Conservation (phyloP, 305 asterid genomes). For the Plantago lanceolata region DNA sequence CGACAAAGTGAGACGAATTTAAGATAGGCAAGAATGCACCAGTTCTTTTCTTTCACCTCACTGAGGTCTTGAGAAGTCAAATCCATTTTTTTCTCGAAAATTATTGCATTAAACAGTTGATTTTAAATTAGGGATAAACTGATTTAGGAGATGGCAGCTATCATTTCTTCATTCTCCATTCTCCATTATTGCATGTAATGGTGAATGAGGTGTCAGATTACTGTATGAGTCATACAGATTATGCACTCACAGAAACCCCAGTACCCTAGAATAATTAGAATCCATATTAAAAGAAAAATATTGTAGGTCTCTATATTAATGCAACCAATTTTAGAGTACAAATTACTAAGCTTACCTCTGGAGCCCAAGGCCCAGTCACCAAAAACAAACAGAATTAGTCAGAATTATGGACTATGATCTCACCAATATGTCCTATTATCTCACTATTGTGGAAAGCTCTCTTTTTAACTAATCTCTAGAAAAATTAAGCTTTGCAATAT, state of each 20-base stretch:
- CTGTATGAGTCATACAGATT: slow-evolving; percentile 89
- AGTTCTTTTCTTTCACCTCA: slow-evolving; percentile 71
- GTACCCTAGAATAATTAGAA: slow-evolving; percentile 48
- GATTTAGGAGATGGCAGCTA: too few species aligned
- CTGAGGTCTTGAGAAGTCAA: slow-evolving; percentile 62
- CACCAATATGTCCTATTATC: too few species aligned
- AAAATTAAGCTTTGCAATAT: too few species aligned
- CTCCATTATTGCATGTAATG: slow-evolving; percentile 83
- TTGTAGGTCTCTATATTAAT: background rate
- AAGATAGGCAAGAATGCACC: slow-evolving; percentile 71
- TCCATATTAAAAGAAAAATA: background rate
- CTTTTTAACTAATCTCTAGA: too few species aligned
- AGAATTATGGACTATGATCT: too few species aligned
- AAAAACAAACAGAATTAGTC: slow-evolving; percentile 85
- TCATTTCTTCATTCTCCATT: slow-evolving; percentile 37
- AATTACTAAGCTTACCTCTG: slow-evolving; percentile 48
- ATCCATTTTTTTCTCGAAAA: slow-evolving; percentile 74
- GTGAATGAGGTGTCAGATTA: too few species aligned
- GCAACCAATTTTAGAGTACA: background rate
- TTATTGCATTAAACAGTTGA: too few species aligned
- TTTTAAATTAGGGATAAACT: too few species aligned
- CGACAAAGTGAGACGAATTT: slow-evolving; percentile 14
- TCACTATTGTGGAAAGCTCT: too few species aligned
- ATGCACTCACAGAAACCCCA: slow-evolving; percentile 91
- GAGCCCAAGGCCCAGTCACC: slow-evolving; percentile 96